Conservation (phyloP, 257 asterid genomes). For the Primulina huaijiensis region DNA sequence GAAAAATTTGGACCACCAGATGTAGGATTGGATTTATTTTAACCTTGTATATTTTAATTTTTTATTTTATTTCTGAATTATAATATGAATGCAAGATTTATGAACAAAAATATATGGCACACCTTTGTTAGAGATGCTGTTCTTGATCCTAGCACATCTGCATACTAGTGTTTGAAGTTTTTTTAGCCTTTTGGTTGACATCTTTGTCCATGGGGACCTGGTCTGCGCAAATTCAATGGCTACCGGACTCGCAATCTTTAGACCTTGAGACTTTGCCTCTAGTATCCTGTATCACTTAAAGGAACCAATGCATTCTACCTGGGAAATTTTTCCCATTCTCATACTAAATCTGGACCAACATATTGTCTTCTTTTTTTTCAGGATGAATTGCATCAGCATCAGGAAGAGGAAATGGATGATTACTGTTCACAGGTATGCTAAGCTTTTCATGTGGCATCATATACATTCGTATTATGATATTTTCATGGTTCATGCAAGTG, state of each 20-base stretch:
- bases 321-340: conserved; percentile 16
- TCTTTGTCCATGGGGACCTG: background rate
- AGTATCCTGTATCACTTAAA: no score
- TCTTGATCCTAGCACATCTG: no score
- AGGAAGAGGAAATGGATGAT: conserved; percentile 98
- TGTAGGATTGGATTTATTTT: no score
- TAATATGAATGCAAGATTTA: no score
- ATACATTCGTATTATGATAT: conserved; percentile 12
- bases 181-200: background rate
- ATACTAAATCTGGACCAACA: conserved; percentile 3
- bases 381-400: conserved; percentile 90
- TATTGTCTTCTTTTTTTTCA: conserved; percentile 30
- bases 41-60: no score
- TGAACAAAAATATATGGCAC: no score
- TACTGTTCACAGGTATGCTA: conserved; percentile 88
- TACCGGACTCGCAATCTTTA: background rate
- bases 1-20: no score
- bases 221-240: background rate
- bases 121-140: no score
- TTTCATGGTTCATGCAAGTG: conserved; percentile 6
- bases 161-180: no score
- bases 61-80: no score
- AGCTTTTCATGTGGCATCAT: conserved; percentile 15
- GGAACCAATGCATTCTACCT: background rate
- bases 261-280: background rate